These are phyloP conservation scores for Yarrowia phangngaensis DNA, from an alignment of 805 yeast genomes.

Conservation along the genomic window DNA sequence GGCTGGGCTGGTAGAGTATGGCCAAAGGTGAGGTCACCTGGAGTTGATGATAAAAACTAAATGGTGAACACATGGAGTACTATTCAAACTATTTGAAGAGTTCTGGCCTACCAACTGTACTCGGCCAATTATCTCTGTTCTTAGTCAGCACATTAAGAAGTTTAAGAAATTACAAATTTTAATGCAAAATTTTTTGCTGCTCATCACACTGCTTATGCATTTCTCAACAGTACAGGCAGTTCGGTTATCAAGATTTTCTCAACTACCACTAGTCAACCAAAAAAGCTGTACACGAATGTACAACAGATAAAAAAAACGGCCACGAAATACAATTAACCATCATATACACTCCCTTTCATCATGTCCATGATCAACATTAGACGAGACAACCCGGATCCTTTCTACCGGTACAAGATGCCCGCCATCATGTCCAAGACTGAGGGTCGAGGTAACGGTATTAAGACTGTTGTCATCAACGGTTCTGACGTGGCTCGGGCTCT, in stretches of 20 bases:
- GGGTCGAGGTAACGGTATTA: constrained; percentile 99
- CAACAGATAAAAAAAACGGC: background rate
- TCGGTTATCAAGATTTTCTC: constrained; percentile 4
- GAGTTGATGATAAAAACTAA: too few species aligned
- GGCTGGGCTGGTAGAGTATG: too few species aligned
- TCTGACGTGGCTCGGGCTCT: constrained; percentile 92
- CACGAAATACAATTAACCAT: background rate
- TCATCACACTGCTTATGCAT: constrained; percentile 26
- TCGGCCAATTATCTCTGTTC: too few species aligned
- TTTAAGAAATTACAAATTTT: too few species aligned
- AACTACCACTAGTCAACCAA: background rate
- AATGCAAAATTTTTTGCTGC: too few species aligned
- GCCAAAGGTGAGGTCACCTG: too few species aligned
- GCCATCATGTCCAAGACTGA: constrained; percentile 94
- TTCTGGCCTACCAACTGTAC: too few species aligned
- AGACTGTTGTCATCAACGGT: constrained; percentile 86
- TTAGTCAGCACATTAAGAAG: too few species aligned
- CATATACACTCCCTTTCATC: constrained; percentile 28
- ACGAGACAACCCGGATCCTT: constrained; percentile 96
- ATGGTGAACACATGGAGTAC: too few species aligned
- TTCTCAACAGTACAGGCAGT: constrained; percentile 18
- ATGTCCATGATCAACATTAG: constrained; percentile 91
- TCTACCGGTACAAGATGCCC: constrained; percentile 99
- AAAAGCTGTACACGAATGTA: constrained; percentile 9
- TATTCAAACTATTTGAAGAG: too few species aligned